Evolutionary conservation across 495 filamentous ascomycete species (phyloP).

Genomic region (Collariella sp.): DNA sequence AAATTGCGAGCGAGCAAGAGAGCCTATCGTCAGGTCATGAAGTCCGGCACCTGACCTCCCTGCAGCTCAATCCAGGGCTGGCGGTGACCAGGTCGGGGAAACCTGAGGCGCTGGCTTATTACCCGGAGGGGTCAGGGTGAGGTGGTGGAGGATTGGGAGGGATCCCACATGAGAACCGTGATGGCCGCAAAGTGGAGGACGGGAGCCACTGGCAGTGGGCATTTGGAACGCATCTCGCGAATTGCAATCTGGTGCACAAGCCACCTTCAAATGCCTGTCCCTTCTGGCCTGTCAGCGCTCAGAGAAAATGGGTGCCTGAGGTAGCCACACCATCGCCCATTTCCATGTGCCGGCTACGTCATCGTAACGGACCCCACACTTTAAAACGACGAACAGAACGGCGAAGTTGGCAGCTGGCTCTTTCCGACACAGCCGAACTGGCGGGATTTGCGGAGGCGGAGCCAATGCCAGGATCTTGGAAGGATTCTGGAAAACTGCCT

Average conservation of each 20-base stretch:
- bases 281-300: too few relatives aligned
- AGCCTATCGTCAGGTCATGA: neutral
- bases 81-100: neutral
- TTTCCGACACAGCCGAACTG: slow-evolving; percentile 15
- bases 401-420: neutral
- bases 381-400: neutral
- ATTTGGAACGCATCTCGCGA: too few relatives aligned
- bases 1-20: neutral
- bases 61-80: neutral
- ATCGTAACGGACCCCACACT: neutral
- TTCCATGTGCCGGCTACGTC: neutral
- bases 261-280: too few relatives aligned
- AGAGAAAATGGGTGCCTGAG: too few relatives aligned
- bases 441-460: slow-evolving; percentile 12
- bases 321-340: neutral
- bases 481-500: slow-evolving; percentile 1
- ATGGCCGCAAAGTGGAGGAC: too few relatives aligned
- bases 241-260: too few relatives aligned
- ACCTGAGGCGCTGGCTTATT: slow-evolving; percentile 2
- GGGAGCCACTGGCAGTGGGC: too few relatives aligned
- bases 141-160: too few relatives aligned
- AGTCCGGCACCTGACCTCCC: slow-evolving; percentile 8
- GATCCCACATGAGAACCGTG: too few relatives aligned
- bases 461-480: slow-evolving; percentile 3
- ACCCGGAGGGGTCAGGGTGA: neutral